Base-by-base conservation (phyloP, 2,329 filamentous ascomycete species). In the Diplodia sapinea region DNA sequence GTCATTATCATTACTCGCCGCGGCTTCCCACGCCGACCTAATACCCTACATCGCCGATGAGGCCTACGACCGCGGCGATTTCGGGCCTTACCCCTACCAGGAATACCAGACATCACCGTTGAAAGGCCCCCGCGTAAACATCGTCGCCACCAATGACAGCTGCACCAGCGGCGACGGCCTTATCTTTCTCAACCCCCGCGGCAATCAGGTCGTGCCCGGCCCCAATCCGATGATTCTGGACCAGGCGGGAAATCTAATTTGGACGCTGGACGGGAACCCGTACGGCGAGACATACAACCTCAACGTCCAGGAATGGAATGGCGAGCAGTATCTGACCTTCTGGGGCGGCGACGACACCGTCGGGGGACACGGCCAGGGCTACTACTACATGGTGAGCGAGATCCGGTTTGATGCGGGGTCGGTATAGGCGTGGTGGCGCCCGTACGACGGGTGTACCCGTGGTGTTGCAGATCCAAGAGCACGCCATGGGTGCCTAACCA, bases 251-350 rank as follows among this genome's bases (percentile, higher is more conserved):
- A 72, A 74, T 12, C 61, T 79, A 65, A 68, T 79, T 4, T 79
- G 78, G 78, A 74, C 70, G 40, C 71, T 71, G 8, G 74, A 76
- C 33, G 72, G 74, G 20, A 77, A 71, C 12, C 26, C 40, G 50
- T 70, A 69, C 31, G 67, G 67, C 15, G 66, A 71, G 51, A 70
- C 70, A 33, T 69, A 70, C 61, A 62, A 79, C 68, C 67, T 78
- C 7, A 74, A 73, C 50, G 69, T 77, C 7, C 78, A 80, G 62
- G 68, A 69, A 11, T 79, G 76, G 70, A 73, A 75, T 38, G 76
- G 74, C 33, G 68, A 76, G 57, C 71, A 78, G 38, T 79, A 76
- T 59, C 69, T 80, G 20, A 80, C 79, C 0, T 77, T 80, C 68
- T 80, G 78, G 78, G 73, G 74, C n/a, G 78, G 79, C 7, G 66